Percentiles rank a stretch among this genome's conserved stretches.
Evolutionary conservation across 345 rosid genomes (phyloP).

Genomic region (Abelmoschus esculentus): DNA sequence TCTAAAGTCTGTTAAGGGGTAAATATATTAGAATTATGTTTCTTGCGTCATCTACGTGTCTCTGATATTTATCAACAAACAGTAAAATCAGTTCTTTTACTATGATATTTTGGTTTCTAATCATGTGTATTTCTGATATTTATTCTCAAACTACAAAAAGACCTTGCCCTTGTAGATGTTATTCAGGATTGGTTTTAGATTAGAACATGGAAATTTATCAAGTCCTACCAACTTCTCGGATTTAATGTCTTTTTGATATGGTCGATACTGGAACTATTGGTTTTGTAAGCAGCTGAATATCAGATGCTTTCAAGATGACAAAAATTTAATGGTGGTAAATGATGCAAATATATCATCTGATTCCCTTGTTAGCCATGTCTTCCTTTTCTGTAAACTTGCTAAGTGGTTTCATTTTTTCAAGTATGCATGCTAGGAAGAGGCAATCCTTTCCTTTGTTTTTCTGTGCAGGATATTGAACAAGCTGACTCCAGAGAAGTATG

Average conservation of each 20-base stretch:
- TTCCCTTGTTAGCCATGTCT: not conserved
- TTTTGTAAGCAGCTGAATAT: not conserved
- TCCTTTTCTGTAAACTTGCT: not conserved
- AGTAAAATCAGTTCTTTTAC: not conserved
- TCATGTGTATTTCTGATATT: not conserved
- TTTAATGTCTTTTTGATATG: not conserved
- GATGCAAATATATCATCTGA: not conserved
- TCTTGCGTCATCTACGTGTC: not conserved
- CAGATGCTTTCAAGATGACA: not conserved
- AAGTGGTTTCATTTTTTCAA: not conserved
- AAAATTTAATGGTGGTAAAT: not conserved
- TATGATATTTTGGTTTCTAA: not conserved
- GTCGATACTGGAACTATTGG: not conserved
- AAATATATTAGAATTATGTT: conserved; percentile 16
- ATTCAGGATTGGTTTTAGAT: not conserved
- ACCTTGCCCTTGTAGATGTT: not conserved
- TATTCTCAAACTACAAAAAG: not conserved
- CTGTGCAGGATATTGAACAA: conserved; percentile 78
- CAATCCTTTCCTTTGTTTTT: not conserved
- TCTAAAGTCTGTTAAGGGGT: conserved; percentile 88
- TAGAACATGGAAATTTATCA: not conserved
- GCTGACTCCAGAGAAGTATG: conserved; percentile 91
- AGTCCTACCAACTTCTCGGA: not conserved
- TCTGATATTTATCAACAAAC: not conserved
- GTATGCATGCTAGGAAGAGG: not conserved